Evolutionary conservation across 192 early-diverging fungal genomes (phyloP).

Genomic region (Podochytrium sp.): DNA sequence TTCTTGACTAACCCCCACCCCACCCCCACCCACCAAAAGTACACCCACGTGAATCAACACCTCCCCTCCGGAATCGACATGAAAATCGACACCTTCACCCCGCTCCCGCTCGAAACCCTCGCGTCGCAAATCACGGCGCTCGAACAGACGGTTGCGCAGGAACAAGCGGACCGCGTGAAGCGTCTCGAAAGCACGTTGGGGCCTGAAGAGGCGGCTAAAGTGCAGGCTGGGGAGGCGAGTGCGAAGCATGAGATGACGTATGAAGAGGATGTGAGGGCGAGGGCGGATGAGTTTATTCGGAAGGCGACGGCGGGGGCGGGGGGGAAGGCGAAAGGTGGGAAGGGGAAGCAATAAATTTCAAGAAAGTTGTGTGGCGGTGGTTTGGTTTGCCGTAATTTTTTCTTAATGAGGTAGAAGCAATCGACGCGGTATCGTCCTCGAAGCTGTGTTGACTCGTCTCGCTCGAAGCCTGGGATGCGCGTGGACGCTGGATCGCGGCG

Average conservation of each 20-base stretch:
- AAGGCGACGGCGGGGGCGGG: constrained; percentile 1
- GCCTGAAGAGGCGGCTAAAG: not conserved
- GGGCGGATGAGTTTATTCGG: constrained; percentile 25
- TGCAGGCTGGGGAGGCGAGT: not conserved
- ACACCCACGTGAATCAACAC: constrained; percentile 75
- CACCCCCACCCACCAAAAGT: too few relatives aligned
- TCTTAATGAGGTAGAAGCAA: too few relatives aligned
- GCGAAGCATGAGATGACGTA: not conserved
- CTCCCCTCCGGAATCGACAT: constrained; percentile 87
- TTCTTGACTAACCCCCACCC: too few relatives aligned
- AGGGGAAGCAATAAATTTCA: not conserved
- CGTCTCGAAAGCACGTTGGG: constrained; percentile 16
- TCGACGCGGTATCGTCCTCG: too few relatives aligned
- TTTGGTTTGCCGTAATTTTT: too few relatives aligned
- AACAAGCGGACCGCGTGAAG: not conserved
- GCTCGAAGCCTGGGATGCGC: too few relatives aligned
- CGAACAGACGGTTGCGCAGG: not conserved
- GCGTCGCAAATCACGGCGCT: not conserved
- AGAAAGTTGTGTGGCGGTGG: too few relatives aligned
- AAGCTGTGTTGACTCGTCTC: too few relatives aligned
- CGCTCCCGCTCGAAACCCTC: not conserved
- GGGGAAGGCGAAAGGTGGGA: not conserved
- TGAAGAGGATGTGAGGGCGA: constrained; percentile 31
- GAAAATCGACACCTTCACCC: constrained; percentile 59
- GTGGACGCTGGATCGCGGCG: too few relatives aligned